phyloP scores from a whole-genome alignment of 345 rosid genomes.

The Angophora floribunda region DNA sequence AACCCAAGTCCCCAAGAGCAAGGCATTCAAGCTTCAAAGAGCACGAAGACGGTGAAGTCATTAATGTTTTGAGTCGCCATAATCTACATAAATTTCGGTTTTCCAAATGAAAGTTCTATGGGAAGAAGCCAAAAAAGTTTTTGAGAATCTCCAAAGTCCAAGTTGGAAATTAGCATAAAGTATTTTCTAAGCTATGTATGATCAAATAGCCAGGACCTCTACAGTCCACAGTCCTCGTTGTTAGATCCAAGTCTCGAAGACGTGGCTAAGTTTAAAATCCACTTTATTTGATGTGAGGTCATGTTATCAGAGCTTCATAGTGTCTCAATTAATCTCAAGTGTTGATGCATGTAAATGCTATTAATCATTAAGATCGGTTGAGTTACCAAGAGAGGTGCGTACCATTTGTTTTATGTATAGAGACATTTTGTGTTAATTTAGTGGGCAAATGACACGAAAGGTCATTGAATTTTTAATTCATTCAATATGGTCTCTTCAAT shows the following conservation, averaged over 20 bases:
- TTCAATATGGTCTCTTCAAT: too few species aligned
- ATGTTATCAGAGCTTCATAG: not conserved
- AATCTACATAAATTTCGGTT: not conserved
- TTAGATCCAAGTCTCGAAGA: not conserved
- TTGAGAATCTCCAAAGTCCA: not conserved
- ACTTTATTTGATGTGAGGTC: not conserved
- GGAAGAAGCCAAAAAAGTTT: not conserved
- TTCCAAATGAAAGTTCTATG: not conserved
- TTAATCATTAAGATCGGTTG: not conserved
- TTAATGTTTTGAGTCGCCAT: not conserved
- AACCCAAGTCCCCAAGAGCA: not conserved
- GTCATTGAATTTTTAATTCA: not conserved
- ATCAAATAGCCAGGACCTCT: not conserved
- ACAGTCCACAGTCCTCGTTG: not conserved
- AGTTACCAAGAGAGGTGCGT: not conserved
- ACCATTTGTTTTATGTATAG: not conserved
- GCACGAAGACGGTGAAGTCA: not conserved
- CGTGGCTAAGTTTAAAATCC: not conserved
- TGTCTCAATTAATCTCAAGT: not conserved
- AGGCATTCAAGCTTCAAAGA: not conserved
- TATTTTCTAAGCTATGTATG: not conserved
- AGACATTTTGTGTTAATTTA: not conserved
- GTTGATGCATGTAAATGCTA: not conserved
- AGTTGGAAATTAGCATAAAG: not conserved
- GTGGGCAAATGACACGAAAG: not conserved